These are phyloP conservation scores for Sphenostylis stenocarpa DNA, from an alignment of 306 rosid species.

Conservation along the genomic window DNA sequence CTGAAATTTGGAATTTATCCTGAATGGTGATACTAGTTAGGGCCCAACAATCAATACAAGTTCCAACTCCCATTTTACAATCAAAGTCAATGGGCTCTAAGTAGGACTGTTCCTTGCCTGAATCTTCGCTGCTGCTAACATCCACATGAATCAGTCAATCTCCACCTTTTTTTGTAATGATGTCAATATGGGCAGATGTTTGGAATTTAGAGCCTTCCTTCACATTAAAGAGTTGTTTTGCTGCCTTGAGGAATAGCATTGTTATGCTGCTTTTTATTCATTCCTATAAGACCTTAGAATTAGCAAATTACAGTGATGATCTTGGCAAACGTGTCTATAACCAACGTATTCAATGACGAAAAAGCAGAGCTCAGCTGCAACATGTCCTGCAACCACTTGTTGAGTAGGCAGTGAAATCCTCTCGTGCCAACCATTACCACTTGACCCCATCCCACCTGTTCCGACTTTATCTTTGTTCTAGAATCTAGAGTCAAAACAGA, in stretches of 20 bases:
- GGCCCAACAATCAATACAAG: neutral
- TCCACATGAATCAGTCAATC: neutral
- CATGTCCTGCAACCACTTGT: neutral
- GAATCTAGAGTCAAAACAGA: neutral
- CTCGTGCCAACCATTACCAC: neutral
- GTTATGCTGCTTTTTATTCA: no score
- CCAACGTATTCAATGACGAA: no score
- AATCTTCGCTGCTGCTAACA: neutral
- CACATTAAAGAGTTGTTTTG: no score
- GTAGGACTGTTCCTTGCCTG: neutral
- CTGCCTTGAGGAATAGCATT: no score
- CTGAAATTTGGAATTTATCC: neutral
- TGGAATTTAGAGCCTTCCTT: no score
- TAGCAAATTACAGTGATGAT: neutral
- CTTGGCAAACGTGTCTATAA: neutral
- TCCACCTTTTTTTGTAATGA: neutral
- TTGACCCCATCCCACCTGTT: neutral
- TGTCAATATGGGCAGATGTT: neutral
- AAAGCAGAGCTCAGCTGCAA: neutral
- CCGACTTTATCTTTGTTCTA: neutral
- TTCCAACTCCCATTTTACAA: neutral
- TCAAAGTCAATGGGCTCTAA: neutral
- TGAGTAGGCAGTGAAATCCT: neutral
- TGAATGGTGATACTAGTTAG: neutral
- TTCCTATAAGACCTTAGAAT: neutral